Base-by-base conservation (phyloP, 768 basidiomycete species). In the Sistotremastrum suecicum region DNA sequence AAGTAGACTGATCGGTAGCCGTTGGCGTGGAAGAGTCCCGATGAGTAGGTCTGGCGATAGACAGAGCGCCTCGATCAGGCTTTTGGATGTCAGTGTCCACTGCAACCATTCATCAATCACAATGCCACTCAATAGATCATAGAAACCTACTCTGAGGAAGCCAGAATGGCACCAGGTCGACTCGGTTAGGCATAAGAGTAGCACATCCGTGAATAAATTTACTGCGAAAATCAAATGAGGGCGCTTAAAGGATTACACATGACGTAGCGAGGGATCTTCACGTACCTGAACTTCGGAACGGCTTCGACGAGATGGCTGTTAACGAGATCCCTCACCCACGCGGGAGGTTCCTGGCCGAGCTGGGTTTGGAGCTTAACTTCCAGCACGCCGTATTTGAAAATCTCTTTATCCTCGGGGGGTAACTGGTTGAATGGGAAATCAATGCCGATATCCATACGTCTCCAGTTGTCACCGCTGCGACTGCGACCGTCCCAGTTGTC, bases 281-380 rank as follows among this genome's bases (percentile, higher is more conserved):
- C 66, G 61, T 67, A 74, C 86, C 82, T 85, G 71, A 98, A 98
- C 66, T 98, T 98, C 34, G 95, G 95, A 1, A 99, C 89, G 8
- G 92, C 90, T 62, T 97, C 95, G 11, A 98, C 94, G 5, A 98
- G 66, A 63, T 98, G 90, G 31, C 86, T 89, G 54, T 83, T 79
- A 28, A 98, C 90, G n/a, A 99, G 76, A 46, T 98, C 94, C 5
- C 80, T 79, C 11, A 98, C 89, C 95, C 95, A 99, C 58, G 83
- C 69, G 1, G 94, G 94, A 3, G 95, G 92, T 59, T 95, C 78
- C 60, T 97, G 92, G 0, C 95, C 95, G 50, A 82, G 72, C 57
- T 97, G 91, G 2, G 92, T 98, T 64, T 98, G 92, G 29, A 98
- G 66, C 66, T 99, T 99, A 56, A 99, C 91, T 63, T 99, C 95